Conservation (phyloP, 352 stramenopile species). For the Proteromonas lacertae region DNA sequence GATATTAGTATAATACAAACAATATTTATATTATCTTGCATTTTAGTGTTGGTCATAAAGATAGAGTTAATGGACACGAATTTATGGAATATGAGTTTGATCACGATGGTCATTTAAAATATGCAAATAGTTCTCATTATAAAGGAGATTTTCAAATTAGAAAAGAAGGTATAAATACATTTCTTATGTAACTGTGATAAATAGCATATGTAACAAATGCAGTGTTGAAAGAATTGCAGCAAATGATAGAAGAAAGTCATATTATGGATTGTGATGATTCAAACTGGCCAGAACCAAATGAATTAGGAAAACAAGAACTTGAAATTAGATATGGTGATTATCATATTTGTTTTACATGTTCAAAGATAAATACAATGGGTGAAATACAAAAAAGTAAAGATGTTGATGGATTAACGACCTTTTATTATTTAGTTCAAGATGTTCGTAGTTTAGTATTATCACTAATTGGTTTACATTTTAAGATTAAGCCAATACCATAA, state of each 20-base stretch:
- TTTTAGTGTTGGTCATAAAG: slow-evolving; percentile 54
- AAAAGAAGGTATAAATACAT: slow-evolving; percentile 37
- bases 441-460: slow-evolving; percentile 79
- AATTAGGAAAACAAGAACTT: slow-evolving; percentile 60
- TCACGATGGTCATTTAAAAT: slow-evolving; percentile 43
- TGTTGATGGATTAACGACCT: slow-evolving; percentile 46
- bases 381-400: slow-evolving; percentile 77
- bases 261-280: slow-evolving; percentile 69
- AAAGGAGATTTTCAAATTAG: slow-evolving; percentile 83
- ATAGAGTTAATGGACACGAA: slow-evolving; percentile 77
- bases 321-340: slow-evolving; percentile 69
- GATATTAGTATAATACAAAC: no score
- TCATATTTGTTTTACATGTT: slow-evolving; percentile 84
- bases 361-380: slow-evolving; percentile 69
- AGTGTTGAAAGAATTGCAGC: slow-evolving; percentile 62
- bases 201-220: slow-evolving; percentile 19
- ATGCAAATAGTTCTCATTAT: slow-evolving; percentile 92
- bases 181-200: neutral
- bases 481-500: slow-evolving; percentile 67
- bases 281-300: slow-evolving; percentile 67
- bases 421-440: slow-evolving; percentile 89
- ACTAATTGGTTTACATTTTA: slow-evolving; percentile 83
- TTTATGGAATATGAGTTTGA: slow-evolving; percentile 88
- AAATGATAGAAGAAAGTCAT: slow-evolving; percentile 53
- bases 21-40: no score